Evolutionary conservation across 768 basidiomycete species (phyloP), one percentile per base, ranked within the genome.

Genomic region (Naganishia antarctica): DNA sequence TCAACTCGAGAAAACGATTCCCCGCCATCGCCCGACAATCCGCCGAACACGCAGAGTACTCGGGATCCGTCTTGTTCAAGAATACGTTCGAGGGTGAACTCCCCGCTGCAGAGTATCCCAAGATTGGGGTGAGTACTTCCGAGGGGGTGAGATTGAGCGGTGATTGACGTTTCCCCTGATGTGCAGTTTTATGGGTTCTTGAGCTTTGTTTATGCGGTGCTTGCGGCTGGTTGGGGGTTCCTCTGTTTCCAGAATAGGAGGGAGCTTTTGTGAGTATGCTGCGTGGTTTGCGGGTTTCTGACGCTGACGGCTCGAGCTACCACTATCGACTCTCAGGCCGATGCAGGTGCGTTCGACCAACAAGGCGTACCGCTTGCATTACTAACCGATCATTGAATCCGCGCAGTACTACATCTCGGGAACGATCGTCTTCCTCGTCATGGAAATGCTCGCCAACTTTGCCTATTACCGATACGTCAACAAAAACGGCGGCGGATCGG

Each of bases 391-490:
- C 69, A 64, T 29, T 71, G 67, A n/a, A n/a, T n/a, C n/a, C 7
- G 70, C 75, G 65, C 72, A 97, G 88, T 86, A 91, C 76, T 99
- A 98, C 79, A 82, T 99, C 43, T 91, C 94, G 15, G 86, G 88
- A 60, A 85, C 93, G 23, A 83, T 94, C 58, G 86, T 83, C 25
- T 85, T 97, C 74, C 81, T 98, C 65, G 82, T 94, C 57, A 84
- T 97, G 68, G 96, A 99, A 76, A 97, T 96, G 89, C 80, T 94
- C 18, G 90, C 90, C 7, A 89, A 88, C 72, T 92, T 71, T 87
- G 91, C 84, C 2, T 99, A 98, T 78, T 96, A 97, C 75, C 85
- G 91, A 61, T 97, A 91, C 76, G 84, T 97, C 68, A 98, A 98
- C 74, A 74, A 75, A 28, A 72, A 77, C 60, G 78, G 79, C 4